A percentile compares a stretch with the other conserved stretches of the same genome.
Conservation (phyloP, 768 basidiomycete species). For the Boletus tomentosulus region DNA sequence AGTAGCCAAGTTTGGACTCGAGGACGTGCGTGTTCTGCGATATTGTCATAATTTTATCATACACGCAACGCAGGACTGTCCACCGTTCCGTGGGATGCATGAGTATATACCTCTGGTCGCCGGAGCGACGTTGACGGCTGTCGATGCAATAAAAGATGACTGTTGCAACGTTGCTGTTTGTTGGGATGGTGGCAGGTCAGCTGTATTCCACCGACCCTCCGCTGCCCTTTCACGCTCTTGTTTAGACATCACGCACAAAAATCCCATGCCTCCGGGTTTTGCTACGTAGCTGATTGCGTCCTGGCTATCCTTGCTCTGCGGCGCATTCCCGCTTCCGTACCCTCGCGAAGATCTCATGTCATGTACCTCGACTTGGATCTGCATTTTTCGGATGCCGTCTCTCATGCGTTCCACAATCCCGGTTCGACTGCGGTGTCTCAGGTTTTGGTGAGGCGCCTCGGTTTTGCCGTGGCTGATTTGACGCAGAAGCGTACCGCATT, state of each 20-base stretch:
- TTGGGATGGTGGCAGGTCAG: conserved; percentile 88
- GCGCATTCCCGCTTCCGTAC: conserved; percentile 27
- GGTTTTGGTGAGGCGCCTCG: conserved; percentile 39
- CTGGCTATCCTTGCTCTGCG: conserved; percentile 75
- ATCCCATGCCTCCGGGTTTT: conserved; percentile 80
- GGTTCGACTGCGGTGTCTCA: conserved; percentile 36
- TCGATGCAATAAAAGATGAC: conserved; percentile 48
- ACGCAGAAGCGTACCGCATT: not conserved
- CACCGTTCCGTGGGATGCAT: conserved; percentile 63
- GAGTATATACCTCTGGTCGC: conserved; percentile 70
- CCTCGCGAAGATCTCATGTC: conserved; percentile 48
- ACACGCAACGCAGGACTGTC: conserved; percentile 63
- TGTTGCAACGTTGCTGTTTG: conserved; percentile 63
- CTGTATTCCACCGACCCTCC: not conserved
- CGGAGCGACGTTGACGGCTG: conserved; percentile 76
- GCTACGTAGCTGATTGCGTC: conserved; percentile 89
- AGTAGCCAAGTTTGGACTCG: conserved; percentile 49
- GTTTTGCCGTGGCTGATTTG: not conserved
- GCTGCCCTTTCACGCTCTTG: not conserved
- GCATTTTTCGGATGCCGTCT: conserved; percentile 88
- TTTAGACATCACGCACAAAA: conserved; percentile 80
- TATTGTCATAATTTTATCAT: not conserved
- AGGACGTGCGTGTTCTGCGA: conserved; percentile 42
- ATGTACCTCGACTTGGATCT: conserved; percentile 93
- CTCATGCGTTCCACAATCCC: conserved; percentile 61